Percentiles rank a stretch among this genome's conserved stretches.
phyloP scores from a whole-genome alignment of 495 filamentous ascomycete species.

The Achaetomiella virescens region DNA sequence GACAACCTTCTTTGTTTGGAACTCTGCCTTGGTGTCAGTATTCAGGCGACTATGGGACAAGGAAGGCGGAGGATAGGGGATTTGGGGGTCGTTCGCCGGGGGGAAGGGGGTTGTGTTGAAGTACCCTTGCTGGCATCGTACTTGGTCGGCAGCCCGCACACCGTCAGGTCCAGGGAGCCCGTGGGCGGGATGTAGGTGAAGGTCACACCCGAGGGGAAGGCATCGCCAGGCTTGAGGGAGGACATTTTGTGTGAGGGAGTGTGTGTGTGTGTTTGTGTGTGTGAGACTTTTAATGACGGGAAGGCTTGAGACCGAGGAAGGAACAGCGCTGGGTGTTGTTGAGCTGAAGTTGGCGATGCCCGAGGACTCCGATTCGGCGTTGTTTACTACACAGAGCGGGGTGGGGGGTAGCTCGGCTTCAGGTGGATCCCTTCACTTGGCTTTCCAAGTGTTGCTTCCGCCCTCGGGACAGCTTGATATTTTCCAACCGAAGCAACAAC shows the following conservation, averaged over 20 bases:
- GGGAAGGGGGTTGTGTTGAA: not conserved
- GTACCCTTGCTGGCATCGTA: slow-evolving; percentile 73
- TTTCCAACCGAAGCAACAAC: too few relatives aligned
- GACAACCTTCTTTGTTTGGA: slow-evolving; percentile 82
- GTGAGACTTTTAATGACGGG: not conserved
- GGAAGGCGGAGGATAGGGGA: not conserved
- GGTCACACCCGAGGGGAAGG: slow-evolving; percentile 70
- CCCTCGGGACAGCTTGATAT: not conserved
- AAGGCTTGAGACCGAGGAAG: not conserved
- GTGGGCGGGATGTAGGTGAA: slow-evolving; percentile 76
- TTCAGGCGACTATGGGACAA: too few relatives aligned
- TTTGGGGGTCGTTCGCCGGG: too few relatives aligned
- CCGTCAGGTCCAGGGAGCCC: slow-evolving; percentile 57
- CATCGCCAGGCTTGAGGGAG: slow-evolving; percentile 69
- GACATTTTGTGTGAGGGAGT: slow-evolving; percentile 49
- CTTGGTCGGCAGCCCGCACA: slow-evolving; percentile 71
- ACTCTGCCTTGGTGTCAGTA: slow-evolving; percentile 45
- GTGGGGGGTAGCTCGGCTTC: not conserved
- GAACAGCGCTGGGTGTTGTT: not conserved
- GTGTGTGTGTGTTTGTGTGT: not conserved
- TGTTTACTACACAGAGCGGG: not conserved
- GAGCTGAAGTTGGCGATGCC: not conserved
- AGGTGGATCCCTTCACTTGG: not conserved
- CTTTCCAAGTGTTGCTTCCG: not conserved
- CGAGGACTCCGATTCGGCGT: not conserved